These are phyloP conservation scores for Rhodamnia argentea DNA, from an alignment of 345 rosid genomes.

Conservation along the genomic window DNA sequence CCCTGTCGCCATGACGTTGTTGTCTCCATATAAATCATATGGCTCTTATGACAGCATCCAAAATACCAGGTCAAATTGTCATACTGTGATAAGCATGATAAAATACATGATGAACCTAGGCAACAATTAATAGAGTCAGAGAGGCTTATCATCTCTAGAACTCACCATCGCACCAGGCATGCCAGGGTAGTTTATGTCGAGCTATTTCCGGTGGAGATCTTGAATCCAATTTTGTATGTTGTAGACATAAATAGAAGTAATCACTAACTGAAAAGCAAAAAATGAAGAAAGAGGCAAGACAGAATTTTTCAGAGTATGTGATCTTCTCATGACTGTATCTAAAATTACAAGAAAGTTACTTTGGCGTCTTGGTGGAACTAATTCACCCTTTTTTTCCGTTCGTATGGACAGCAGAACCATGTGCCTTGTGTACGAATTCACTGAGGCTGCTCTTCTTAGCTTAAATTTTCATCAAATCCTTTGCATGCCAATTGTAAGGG, in stretches of 20 bases:
- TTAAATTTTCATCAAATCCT: no score
- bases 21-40: conserved; percentile 48
- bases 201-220: conserved; percentile 82
- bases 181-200: conserved; percentile 74
- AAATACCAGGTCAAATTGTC: conserved; percentile 63
- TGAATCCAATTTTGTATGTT: conserved; percentile 85
- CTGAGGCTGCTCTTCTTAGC: no score
- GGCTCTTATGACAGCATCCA: conserved; percentile 47
- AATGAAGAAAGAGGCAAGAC: neutral
- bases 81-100: conserved; percentile 84
- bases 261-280: neutral
- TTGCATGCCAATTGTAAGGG: no score
- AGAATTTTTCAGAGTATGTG: neutral
- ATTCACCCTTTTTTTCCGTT: no score
- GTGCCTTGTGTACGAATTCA: no score
- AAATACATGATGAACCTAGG: conserved; percentile 90
- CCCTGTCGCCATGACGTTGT: conserved; percentile 69
- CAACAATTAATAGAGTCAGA: neutral
- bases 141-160: neutral
- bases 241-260: conserved; percentile 1
- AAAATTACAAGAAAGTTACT: no score
- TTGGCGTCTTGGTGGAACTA: no score
- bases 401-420: no score
- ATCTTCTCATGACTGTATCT: no score
- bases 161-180: conserved; percentile 89